Conservation (phyloP, 805 yeast genomes). For the Yarrowia hollandica region DNA sequence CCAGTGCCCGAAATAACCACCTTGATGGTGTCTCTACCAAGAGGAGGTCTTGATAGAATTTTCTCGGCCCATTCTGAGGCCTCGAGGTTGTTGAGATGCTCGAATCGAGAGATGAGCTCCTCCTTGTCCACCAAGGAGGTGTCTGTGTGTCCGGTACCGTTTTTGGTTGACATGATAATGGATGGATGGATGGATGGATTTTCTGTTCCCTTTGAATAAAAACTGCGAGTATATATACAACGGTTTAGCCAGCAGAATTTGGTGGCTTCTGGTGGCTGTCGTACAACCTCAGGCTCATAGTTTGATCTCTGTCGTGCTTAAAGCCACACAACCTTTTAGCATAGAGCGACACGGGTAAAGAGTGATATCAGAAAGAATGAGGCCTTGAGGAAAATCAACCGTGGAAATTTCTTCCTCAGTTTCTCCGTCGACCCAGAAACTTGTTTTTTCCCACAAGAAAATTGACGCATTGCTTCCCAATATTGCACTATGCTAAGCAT, state of each 20-base stretch:
- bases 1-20: slow-evolving; percentile 27
- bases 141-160: slow-evolving; percentile 19
- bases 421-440: too few species aligned
- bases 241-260: not conserved
- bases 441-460: too few species aligned
- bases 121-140: slow-evolving; percentile 22
- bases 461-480: too few species aligned
- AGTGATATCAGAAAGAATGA: too few species aligned
- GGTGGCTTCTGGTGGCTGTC: slow-evolving; percentile 8
- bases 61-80: slow-evolving; percentile 7
- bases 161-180: not conserved
- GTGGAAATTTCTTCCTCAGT: too few species aligned
- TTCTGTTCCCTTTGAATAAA: too few species aligned
- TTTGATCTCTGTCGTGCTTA: slow-evolving; percentile 12
- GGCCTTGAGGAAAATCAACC: too few species aligned
- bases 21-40: not conserved
- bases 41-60: slow-evolving; percentile 11
- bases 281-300: too few species aligned
- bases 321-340: slow-evolving; percentile 14
- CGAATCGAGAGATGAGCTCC: slow-evolving; percentile 4
- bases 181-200: too few species aligned
- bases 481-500: too few species aligned
- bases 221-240: too few species aligned
- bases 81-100: slow-evolving; percentile 17
- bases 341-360: too few species aligned